Conservation (phyloP, 805 yeast genomes). For the Zygoascus bituminiphila region DNA sequence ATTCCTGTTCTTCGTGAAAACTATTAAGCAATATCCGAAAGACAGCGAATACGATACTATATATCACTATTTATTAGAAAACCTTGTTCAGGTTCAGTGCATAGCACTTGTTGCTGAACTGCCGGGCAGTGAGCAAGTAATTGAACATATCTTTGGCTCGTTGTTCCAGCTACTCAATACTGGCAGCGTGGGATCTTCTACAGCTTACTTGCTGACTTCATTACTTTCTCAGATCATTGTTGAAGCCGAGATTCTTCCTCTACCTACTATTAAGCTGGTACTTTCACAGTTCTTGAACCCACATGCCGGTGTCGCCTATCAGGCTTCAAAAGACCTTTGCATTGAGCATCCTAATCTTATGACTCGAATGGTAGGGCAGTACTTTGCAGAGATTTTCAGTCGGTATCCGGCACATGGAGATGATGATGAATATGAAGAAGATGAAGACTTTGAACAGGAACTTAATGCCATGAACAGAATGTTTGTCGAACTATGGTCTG, state of each 20-base stretch:
- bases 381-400: conserved; percentile 60
- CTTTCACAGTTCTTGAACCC: conserved; percentile 50
- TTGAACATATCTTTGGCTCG: conserved; percentile 47
- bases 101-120: conserved; percentile 68
- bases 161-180: conserved; percentile 49
- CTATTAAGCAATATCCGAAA: conserved; percentile 45
- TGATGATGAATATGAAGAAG: conserved; percentile 14
- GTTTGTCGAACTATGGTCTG: conserved; percentile 62
- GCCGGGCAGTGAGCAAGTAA: conserved; percentile 48
- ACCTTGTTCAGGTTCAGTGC: conserved; percentile 67
- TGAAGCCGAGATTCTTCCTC: conserved; percentile 60
- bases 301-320: conserved; percentile 32
- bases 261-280: conserved; percentile 50
- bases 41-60: conserved; percentile 51
- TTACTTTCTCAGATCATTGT: conserved; percentile 67
- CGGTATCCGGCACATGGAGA: conserved; percentile 21
- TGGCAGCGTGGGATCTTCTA: conserved; percentile 32
- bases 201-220: conserved; percentile 55
- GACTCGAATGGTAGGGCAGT: conserved; percentile 68
- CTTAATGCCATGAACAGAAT: conserved; percentile 56
- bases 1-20: conserved; percentile 57
- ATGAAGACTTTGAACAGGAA: conserved; percentile 25
- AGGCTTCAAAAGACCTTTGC: conserved; percentile 59
- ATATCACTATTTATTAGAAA: conserved; percentile 54
- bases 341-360: conserved; percentile 62